phyloP scores from a whole-genome alignment of 768 basidiomycete species.

The Pisolithus microcarpus region DNA sequence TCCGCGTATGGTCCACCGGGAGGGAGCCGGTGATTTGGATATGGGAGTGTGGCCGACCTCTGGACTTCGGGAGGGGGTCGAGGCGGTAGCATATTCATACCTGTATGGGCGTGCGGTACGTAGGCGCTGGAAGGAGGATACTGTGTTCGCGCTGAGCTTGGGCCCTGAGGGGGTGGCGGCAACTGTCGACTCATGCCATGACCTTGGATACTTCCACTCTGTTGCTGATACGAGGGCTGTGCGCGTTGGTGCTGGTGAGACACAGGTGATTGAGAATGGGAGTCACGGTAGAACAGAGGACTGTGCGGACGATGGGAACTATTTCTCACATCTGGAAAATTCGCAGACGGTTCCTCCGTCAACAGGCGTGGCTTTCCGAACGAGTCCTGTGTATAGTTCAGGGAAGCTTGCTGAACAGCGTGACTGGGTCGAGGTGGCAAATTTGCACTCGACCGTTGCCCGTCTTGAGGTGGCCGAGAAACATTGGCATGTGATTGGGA shows the following conservation, averaged over 20 bases:
- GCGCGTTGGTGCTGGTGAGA: neutral
- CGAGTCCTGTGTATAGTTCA: neutral
- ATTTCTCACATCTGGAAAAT: neutral
- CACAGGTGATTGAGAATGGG: neutral
- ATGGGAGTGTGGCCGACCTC: neutral
- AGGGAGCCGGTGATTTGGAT: neutral
- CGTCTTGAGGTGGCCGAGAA: neutral
- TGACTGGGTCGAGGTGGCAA: too few species aligned
- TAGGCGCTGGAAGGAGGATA: neutral
- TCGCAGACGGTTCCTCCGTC: neutral
- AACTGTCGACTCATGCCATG: neutral
- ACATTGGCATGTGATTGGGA: neutral
- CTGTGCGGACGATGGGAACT: neutral
- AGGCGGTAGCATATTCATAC: neutral
- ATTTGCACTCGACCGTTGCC: too few species aligned
- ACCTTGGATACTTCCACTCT: neutral
- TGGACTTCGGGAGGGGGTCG: neutral
- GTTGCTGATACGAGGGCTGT: neutral
- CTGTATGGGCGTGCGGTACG: neutral
- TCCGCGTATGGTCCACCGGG: neutral
- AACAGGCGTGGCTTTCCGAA: neutral
- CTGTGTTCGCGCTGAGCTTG: neutral
- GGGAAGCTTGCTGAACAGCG: too few species aligned
- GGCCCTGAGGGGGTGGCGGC: neutral
- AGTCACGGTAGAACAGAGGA: neutral